Conservation (phyloP, 2,329 filamentous ascomycete genomes). For the Geosmithia morbida region DNA sequence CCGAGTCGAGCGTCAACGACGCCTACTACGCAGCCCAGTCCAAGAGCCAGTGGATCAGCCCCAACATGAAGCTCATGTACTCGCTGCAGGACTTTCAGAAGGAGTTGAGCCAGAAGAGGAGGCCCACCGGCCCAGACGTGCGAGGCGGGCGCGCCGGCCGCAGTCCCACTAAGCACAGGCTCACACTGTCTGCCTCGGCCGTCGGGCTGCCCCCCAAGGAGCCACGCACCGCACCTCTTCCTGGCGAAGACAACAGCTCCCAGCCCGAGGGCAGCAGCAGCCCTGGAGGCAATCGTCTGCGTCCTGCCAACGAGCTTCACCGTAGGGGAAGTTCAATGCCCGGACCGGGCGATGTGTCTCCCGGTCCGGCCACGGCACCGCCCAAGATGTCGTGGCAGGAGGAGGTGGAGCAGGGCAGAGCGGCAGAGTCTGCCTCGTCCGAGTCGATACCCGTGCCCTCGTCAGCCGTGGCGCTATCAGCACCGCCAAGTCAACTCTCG, state of each 20-base stretch:
- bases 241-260: slow-evolving; percentile 33
- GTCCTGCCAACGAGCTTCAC: slow-evolving; percentile 10
- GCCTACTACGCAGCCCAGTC: slow-evolving; percentile 70
- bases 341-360: slow-evolving; percentile 33
- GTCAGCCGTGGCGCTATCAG: not conserved
- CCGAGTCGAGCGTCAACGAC: slow-evolving; percentile 64
- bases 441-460: not conserved
- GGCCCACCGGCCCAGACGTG: slow-evolving; percentile 27
- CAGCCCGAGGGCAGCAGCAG: not conserved
- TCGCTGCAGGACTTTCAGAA: slow-evolving; percentile 73
- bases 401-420: slow-evolving; percentile 15
- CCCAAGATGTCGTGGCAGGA: slow-evolving; percentile 46
- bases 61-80: slow-evolving; percentile 87
- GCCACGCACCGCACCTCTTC: slow-evolving; percentile 46
- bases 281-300: not conserved
- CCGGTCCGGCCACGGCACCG: slow-evolving; percentile 54
- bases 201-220: slow-evolving; percentile 37
- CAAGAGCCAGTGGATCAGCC: slow-evolving; percentile 77
- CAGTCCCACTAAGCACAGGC: slow-evolving; percentile 44
- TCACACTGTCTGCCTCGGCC: slow-evolving; percentile 44
- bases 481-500: slow-evolving; percentile 6
- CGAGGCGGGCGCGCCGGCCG: slow-evolving; percentile 33
- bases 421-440: not conserved
- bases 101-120: slow-evolving; percentile 37
- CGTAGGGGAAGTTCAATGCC: slow-evolving; percentile 39